phyloP scores from a whole-genome alignment of 148 eudicot genomes.

The Rhododendron ferrugineum region DNA sequence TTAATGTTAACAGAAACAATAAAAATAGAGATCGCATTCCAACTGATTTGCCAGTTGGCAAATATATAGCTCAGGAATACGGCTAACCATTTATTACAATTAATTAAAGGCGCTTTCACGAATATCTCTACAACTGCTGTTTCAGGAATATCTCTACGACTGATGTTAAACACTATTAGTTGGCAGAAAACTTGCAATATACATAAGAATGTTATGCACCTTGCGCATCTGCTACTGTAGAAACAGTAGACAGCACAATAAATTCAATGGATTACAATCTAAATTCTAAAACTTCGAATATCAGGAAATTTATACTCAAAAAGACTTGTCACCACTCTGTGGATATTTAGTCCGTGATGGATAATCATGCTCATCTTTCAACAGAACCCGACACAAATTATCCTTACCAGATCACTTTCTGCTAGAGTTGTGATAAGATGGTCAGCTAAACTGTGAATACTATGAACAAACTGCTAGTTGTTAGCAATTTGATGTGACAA shows the following conservation, averaged over 20 bases:
- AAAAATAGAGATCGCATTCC: background rate
- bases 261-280: background rate
- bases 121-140: background rate
- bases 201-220: background rate
- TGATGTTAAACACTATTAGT: background rate
- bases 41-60: background rate
- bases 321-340: background rate
- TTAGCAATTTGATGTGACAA: background rate
- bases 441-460: background rate
- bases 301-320: background rate
- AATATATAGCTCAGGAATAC: background rate
- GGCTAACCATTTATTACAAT: background rate
- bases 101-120: background rate
- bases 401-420: background rate
- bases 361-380: background rate
- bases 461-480: background rate
- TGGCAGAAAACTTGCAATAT: background rate
- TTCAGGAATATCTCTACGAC: background rate
- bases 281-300: background rate
- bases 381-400: no score
- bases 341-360: background rate
- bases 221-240: background rate
- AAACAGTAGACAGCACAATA: background rate
- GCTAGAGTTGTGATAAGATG: background rate
- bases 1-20: background rate